phyloP scores from a whole-genome alignment of 306 rosid genomes.

The Boehmeria nivea region DNA sequence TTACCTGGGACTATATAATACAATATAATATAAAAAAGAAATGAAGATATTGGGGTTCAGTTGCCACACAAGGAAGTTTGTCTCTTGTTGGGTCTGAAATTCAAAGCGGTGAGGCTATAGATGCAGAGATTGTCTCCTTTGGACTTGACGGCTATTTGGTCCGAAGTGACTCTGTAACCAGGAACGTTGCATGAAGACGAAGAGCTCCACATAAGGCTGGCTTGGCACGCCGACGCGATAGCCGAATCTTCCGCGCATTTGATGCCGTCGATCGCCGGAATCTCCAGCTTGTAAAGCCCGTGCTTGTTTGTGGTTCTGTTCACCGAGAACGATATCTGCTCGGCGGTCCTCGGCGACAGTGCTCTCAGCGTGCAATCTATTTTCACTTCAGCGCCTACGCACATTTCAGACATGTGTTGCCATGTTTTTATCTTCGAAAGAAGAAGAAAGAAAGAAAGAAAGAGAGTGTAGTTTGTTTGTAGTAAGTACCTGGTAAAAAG shows the following conservation, averaged over 20 bases:
- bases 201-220: slow-evolving; percentile 61
- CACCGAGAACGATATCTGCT: slow-evolving; percentile 75
- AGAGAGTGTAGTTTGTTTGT: too few species aligned
- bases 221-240: slow-evolving; percentile 63
- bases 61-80: slow-evolving; percentile 55
- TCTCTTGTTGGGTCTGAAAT: slow-evolving; percentile 71
- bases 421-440: too few species aligned
- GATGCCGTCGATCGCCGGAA: slow-evolving; percentile 89
- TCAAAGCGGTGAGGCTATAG: slow-evolving; percentile 73
- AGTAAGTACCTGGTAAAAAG: slow-evolving; percentile 67
- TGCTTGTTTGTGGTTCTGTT: slow-evolving; percentile 75
- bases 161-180: slow-evolving; percentile 71
- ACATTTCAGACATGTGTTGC: not conserved
- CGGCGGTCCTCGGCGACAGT: slow-evolving; percentile 51
- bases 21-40: not conserved
- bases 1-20: not conserved
- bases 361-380: slow-evolving; percentile 77
- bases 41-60: too few species aligned
- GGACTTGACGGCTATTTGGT: slow-evolving; percentile 67
- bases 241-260: slow-evolving; percentile 86
- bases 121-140: slow-evolving; percentile 72
- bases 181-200: slow-evolving; percentile 83
- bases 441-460: too few species aligned
- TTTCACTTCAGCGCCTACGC: slow-evolving; percentile 74
- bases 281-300: slow-evolving; percentile 76